A percentile compares a stretch with the other conserved stretches of the same genome.
phyloP scores from a whole-genome alignment of 441 rosid genomes.

The Erodium chrysanthum region DNA sequence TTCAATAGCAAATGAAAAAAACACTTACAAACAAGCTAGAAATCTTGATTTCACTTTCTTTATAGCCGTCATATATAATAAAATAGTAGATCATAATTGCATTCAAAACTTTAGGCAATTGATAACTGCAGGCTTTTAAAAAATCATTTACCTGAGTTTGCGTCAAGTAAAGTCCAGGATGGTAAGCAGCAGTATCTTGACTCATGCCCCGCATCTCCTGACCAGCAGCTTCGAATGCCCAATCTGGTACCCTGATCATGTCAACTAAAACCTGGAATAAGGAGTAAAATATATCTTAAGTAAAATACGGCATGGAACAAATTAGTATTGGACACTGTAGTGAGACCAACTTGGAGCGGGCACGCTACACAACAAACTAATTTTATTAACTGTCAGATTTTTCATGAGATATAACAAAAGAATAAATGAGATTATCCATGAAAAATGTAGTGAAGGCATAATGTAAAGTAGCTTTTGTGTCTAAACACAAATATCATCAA shows the following conservation, averaged over 20 bases:
- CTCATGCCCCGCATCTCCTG: conserved; percentile 95
- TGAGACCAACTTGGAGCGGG: not conserved
- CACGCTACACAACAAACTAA: not conserved
- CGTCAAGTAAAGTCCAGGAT: conserved; percentile 89
- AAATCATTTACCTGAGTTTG: conserved; percentile 66
- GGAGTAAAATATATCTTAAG: not conserved
- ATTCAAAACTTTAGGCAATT: not conserved
- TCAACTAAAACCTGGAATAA: conserved; percentile 65
- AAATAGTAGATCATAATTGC: not conserved
- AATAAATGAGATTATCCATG: not conserved
- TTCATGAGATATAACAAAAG: not conserved
- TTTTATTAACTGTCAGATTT: not conserved
- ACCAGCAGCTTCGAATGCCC: conserved; percentile 99
- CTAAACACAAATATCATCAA: not conserved
- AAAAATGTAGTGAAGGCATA: not conserved
- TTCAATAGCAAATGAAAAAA: not conserved
- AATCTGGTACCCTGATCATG: conserved; percentile 88
- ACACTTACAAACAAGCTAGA: not conserved
- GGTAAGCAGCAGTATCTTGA: conserved; percentile 81
- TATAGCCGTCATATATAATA: not conserved
- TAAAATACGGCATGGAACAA: not conserved
- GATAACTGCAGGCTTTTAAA: not conserved
- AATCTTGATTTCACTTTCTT: not conserved
- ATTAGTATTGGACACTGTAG: not conserved
- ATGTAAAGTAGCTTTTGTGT: not conserved